Evolutionary conservation across 306 rosid species (phyloP).

Genomic region (Rosa rugosa): DNA sequence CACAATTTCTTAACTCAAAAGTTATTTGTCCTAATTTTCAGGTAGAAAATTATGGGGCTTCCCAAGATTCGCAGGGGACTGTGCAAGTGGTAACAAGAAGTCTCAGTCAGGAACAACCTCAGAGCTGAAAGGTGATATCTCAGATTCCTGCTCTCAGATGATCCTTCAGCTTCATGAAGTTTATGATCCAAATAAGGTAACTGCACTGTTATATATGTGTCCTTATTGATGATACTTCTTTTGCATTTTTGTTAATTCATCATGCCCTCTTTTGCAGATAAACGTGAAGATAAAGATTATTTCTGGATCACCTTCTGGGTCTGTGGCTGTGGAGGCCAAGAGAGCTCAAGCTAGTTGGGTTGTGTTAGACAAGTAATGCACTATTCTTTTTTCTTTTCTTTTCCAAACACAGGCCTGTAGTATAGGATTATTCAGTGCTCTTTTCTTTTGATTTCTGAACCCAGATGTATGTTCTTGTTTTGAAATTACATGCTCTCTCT

Average conservation of each 20-base stretch:
- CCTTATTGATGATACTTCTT: background rate
- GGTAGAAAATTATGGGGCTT: conserved; percentile 92
- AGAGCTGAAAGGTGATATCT: conserved; percentile 77
- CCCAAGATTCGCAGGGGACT: conserved; percentile 93
- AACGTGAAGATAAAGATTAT: conserved; percentile 90
- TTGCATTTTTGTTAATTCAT: background rate
- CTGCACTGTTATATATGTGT: background rate
- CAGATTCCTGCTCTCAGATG: conserved; percentile 96
- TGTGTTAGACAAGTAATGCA: conserved; percentile 86
- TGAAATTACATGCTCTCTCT: conserved; percentile 1
- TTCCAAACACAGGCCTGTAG: conserved; percentile 18
- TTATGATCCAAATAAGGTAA: conserved; percentile 91
- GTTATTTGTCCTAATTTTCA: conserved; percentile 31
- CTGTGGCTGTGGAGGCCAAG: conserved; percentile 89
- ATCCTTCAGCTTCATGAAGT: conserved; percentile 96
- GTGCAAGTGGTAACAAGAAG: conserved; percentile 76
- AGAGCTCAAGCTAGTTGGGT: conserved; percentile 92
- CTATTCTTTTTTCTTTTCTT: conserved; percentile 20
- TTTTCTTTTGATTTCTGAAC: conserved; percentile 14
- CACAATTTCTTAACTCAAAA: background rate
- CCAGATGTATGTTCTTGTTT: conserved; percentile 2
- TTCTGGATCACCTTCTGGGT: conserved; percentile 92
- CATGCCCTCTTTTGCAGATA: conserved; percentile 49
- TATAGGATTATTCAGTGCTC: conserved; percentile 2
- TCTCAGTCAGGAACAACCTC: conserved; percentile 59